Conservation (phyloP, 192 early-diverging fungal genomes). For the Backusella morwellensis region DNA sequence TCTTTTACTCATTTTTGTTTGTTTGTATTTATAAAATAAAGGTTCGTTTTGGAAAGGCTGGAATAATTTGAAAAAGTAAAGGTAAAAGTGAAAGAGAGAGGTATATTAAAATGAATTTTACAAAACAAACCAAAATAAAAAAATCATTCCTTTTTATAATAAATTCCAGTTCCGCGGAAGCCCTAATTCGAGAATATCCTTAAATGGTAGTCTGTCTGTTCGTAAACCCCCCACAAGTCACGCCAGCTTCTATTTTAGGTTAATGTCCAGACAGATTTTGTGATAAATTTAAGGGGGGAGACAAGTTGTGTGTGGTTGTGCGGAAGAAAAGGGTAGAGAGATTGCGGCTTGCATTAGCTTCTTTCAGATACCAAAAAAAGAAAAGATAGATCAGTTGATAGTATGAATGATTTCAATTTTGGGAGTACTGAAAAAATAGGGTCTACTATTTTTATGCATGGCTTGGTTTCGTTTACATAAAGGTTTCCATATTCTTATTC, state of each 20-base stretch:
- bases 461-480: neutral
- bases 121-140: neutral
- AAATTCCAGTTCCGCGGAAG: constrained; percentile 8
- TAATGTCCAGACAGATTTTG: neutral
- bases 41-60: neutral
- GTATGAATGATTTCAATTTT: neutral
- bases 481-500: neutral
- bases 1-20: constrained; percentile 12
- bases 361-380: neutral
- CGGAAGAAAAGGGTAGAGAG: neutral
- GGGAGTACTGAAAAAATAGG: neutral
- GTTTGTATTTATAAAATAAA: neutral
- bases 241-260: neutral
- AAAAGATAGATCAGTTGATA: neutral
- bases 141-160: constrained; percentile 10
- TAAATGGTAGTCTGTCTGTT: neutral
- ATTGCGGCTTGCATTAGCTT: constrained; percentile 3
- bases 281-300: neutral
- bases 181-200: neutral
- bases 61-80: neutral
- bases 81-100: neutral
- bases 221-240: constrained; percentile 1
- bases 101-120: constrained; percentile 6
- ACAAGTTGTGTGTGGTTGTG: neutral
- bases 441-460: constrained; percentile 1